Conservation (phyloP, 768 basidiomycete genomes). For the Collybia mongolica region DNA sequence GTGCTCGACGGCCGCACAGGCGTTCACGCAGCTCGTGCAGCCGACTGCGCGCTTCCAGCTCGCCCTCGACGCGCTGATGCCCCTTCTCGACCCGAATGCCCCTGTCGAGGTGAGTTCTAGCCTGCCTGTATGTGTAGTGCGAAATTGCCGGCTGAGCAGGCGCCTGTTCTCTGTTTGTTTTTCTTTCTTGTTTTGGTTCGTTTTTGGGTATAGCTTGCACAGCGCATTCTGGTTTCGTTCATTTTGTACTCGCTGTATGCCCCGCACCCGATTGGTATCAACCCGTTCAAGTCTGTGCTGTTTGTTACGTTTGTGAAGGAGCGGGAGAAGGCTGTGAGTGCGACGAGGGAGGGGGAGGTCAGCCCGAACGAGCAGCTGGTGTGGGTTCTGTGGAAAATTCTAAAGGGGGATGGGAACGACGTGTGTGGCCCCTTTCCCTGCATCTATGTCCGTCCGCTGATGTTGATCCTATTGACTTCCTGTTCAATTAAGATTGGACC, state of each 20-base stretch:
- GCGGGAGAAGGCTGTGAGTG: conserved; percentile 54
- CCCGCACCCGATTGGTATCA: conserved; percentile 75
- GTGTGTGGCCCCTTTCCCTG: conserved; percentile 36
- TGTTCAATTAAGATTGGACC: conserved; percentile 79
- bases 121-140: conserved; percentile 6
- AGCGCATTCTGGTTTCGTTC: conserved; percentile 76
- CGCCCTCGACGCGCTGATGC: conserved; percentile 79
- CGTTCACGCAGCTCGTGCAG: conserved; percentile 74
- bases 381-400: conserved; percentile 86
- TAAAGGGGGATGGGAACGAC: conserved; percentile 81
- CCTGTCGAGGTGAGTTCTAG: conserved; percentile 48
- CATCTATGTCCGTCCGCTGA: too few relatives aligned
- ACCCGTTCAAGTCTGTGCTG: conserved; percentile 78
- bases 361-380: conserved; percentile 74
- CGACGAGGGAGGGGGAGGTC: conserved; percentile 47
- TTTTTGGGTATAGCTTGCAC: conserved; percentile 47
- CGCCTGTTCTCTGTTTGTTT: neutral
- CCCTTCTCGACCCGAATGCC: conserved; percentile 57
- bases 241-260: conserved; percentile 80
- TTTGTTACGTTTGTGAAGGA: conserved; percentile 68
- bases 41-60: conserved; percentile 79
- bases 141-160: too few relatives aligned
- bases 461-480: neutral
- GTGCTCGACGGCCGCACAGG: conserved; percentile 75
- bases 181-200: conserved; percentile 1